Conservation (phyloP, 2,329 filamentous ascomycete species). For the Exophiala spinifera region DNA sequence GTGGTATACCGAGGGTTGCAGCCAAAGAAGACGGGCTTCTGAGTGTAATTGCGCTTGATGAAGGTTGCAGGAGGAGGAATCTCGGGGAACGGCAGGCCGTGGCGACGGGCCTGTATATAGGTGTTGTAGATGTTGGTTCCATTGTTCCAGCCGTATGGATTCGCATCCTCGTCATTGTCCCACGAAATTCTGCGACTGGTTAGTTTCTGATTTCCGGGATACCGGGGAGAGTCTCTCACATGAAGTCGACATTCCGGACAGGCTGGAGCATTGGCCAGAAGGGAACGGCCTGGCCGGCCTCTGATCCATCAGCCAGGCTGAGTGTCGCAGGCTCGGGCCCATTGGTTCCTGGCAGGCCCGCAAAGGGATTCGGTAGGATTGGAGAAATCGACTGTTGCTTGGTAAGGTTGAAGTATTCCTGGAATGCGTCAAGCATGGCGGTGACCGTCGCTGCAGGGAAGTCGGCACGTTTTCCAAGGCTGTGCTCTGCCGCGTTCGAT, state of each 20-base stretch:
- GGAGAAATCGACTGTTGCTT: conserved; percentile 1
- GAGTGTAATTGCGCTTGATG: conserved; percentile 25
- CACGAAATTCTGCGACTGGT: conserved; percentile 3
- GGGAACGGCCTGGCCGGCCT: conserved; percentile 32
- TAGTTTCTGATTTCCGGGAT: too few relatives aligned
- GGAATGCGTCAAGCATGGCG: neutral
- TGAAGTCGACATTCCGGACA: conserved; percentile 13
- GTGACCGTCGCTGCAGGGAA: neutral
- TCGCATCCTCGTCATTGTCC: conserved; percentile 10
- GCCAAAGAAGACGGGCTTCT: conserved; percentile 22
- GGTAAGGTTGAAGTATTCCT: conserved; percentile 8
- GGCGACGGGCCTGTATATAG: conserved; percentile 9
- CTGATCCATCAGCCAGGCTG: conserved; percentile 35
- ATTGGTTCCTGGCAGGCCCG: conserved; percentile 2
- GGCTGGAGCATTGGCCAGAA: conserved; percentile 12
- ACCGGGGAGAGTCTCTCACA: conserved; percentile 3
- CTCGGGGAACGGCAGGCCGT: conserved; percentile 13
- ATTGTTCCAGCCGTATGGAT: conserved; percentile 14
- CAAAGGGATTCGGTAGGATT: conserved; percentile 18
- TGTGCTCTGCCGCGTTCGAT: neutral
- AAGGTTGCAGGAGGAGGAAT: conserved; percentile 20
- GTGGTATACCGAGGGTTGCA: too few relatives aligned
- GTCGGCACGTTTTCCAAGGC: neutral
- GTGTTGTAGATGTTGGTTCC: conserved; percentile 17
- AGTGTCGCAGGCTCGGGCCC: conserved; percentile 1